Base-by-base conservation (phyloP, 441 rosid species). In the Monsonia emarginata region DNA sequence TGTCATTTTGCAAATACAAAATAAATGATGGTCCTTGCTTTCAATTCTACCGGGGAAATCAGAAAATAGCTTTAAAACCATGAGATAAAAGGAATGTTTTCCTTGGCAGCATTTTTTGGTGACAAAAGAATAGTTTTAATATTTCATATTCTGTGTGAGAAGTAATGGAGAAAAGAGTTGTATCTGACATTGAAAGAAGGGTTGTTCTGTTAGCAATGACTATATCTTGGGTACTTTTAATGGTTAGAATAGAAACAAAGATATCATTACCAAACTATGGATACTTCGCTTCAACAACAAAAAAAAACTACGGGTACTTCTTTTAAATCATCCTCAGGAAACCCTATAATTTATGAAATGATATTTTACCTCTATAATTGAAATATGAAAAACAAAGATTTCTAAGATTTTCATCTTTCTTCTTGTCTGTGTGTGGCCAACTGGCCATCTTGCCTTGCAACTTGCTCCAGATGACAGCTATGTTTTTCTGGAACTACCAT, bases 401-500 rank as follows among this genome's bases (percentile, higher is more conserved):
- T 40, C 48, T 14, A 40, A 46, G 54, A 5, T 46, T 46, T 46
- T 46, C 0, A 46, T 46, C 54, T 46, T 46, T 54, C 28, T 0
- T 21, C 22, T 10, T 52, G 58, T 50, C 25, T 21, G 59, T 54
- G 28, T 54, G 59, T 22, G 14, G 38, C 34, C n/a, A n/a, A n/a
- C 6, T 4, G 38, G 27, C 26, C 14, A 0, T 22, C 58, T 19
- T 52, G 58, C 58, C 22, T 52, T 52, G 28, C 59, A 54, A 22
- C 59, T 21, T 54, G 59, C 28, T 54, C 6, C n/a, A 54, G 22
- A 54, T 21, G 14, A 6, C 28, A 9, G 1, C 9, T 14, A 22
- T 54, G 2, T 54, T 54, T 54, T 24, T 54, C 59, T 54, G 27
- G 28, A 54, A 10, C 59, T 54, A 54, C 59, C 59, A 54, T 54